A percentile compares a stretch with the other conserved stretches of the same genome.
These are phyloP conservation scores for sunflower (Helianthus annuus) DNA, from an alignment of 129 eudicot species.

Conservation along the genomic window HanXRQr2.0-SUNRISE NC_035447.2:47986445-47986944, in stretches of 20 bases:
- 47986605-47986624: slow-evolving; percentile 47
- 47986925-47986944: slow-evolving; percentile 76
- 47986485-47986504: slow-evolving; percentile 26
- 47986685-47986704: slow-evolving; percentile 58
- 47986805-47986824: slow-evolving; percentile 19
- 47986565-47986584: background rate
- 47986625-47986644: slow-evolving; percentile 59
- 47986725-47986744: slow-evolving; percentile 40
- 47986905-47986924: slow-evolving; percentile 89
- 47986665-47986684: slow-evolving; percentile 57
- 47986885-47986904: slow-evolving; percentile 78
- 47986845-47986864: slow-evolving; percentile 37
- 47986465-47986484: slow-evolving; percentile 21
- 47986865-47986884: slow-evolving; percentile 78
- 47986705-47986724: slow-evolving; percentile 35
- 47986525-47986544: slow-evolving; percentile 20
- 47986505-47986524: slow-evolving; percentile 7
- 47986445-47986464: slow-evolving; percentile 23
- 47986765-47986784: slow-evolving; percentile 22
- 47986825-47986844: slow-evolving; percentile 1
- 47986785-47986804: slow-evolving; percentile 29
- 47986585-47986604: slow-evolving; percentile 44
- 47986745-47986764: slow-evolving; percentile 7
- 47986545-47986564: slow-evolving; percentile 6
- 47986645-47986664: slow-evolving; percentile 63